Evolutionary conservation across 108 stramenopile species (phyloP), one percentile per base, ranked within the genome.

Genomic region (Nitzschia sp.): DNA sequence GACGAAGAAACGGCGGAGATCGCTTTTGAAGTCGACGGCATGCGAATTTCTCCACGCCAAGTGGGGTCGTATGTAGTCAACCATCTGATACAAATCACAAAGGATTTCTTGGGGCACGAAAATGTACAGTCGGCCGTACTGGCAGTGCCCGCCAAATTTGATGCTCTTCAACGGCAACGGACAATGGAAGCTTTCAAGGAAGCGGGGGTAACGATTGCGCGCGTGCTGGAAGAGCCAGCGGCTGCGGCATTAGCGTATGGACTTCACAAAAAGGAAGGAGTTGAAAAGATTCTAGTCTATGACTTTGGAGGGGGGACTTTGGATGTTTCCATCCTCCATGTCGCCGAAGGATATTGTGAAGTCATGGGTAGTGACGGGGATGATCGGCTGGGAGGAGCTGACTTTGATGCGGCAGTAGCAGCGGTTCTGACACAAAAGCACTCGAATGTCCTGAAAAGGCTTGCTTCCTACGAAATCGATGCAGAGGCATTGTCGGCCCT

Each of bases 231-330:
- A 77, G 98, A 95, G 79, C 98, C 98, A 15, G 87, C 94, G 6
- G 98, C 97, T 9, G 98, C 98, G 28, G 98, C 98, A 19, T 72
- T 98, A 66, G 98, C 98, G 4, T 98, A 98, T 63, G 97, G 96
- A 6, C 78, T 98, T 64, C 92, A 98, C 66, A 93, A 87, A 64
- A 96, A 97, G 46, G 81, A 84, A 24, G 86, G 95, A 55, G 95
- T 98, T 3, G 90, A 98, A 71, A 90, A 95, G 79, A 96, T 98
- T 46, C 74, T 98, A 51, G 98, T 98, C 3, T 98, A 97, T 79
- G 98, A 98, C 67, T 97, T 98, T 80, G 98, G 97, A 26, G 98
- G 98, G 30, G 98, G 98, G 23, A 98, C 98, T 4, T 80, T 98
- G 35, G 98, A 98, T 77, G 91, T 98, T 56, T 92, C 91, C 11